Evolutionary conservation across 352 stramenopile genomes (phyloP).

Genomic region (Pythium dissimile): DNA sequence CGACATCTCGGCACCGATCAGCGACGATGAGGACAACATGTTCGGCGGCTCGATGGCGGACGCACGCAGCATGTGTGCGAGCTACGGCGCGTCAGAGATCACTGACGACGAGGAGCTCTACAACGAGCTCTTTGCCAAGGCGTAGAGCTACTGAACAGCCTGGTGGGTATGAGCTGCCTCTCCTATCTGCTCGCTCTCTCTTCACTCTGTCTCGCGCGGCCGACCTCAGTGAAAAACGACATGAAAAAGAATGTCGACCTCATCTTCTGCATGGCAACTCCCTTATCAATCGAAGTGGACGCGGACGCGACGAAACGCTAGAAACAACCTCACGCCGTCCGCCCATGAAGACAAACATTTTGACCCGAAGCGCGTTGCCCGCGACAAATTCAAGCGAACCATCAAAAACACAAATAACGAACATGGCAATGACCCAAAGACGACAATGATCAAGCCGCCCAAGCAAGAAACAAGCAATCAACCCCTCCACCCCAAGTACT

Average conservation of each 20-base stretch:
- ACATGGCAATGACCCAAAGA: not conserved
- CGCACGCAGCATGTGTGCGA: constrained; percentile 20
- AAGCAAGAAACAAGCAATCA: constrained; percentile 6
- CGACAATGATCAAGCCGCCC: not conserved
- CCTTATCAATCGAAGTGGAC: not conserved
- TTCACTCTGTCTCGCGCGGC: not conserved
- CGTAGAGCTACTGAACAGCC: too few relatives aligned
- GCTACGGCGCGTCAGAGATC: constrained; percentile 27
- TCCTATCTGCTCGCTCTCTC: not conserved
- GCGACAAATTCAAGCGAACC: not conserved
- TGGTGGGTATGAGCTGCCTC: not conserved
- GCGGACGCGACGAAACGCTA: not conserved
- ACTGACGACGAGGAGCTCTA: constrained; percentile 25
- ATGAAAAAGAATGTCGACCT: not conserved
- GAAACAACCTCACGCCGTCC: not conserved
- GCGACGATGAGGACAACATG: constrained; percentile 11
- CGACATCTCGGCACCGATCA: constrained; percentile 22
- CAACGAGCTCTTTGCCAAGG: constrained; percentile 21
- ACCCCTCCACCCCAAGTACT: not conserved
- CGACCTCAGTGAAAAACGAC: not conserved
- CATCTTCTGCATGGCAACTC: not conserved
- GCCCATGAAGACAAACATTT: constrained; percentile 1
- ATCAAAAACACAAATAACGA: constrained; percentile 2
- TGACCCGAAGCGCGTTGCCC: constrained; percentile 1
- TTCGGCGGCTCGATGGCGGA: constrained; percentile 5